A percentile compares a stretch with the other conserved stretches of the same genome.
These are phyloP conservation scores for Curvularia sp. DNA, from an alignment of 2,329 filamentous ascomycete genomes.

Conservation along the genomic window DNA sequence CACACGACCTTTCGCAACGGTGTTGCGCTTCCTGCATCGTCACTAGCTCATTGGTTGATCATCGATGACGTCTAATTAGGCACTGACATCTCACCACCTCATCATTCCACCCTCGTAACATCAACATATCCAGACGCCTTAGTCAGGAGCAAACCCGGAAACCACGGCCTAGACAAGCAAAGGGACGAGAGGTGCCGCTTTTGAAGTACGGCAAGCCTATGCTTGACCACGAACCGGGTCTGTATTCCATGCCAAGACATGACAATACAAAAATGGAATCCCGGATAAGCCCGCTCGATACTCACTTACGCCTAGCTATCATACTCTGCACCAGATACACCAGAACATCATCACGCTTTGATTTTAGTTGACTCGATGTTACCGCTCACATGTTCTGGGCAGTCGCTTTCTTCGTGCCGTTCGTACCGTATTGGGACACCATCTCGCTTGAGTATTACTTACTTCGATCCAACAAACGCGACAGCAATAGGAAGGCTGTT, in stretches of 20 bases:
- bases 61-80: too few species aligned
- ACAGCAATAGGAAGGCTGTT: not conserved
- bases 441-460: not conserved
- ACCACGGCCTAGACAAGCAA: conserved; percentile 7
- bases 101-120: not conserved
- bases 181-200: not conserved
- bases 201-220: not conserved
- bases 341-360: not conserved
- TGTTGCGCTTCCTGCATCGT: not conserved
- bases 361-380: not conserved
- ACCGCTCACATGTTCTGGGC: not conserved
- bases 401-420: not conserved
- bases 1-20: conserved; percentile 7
- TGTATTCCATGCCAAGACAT: not conserved
- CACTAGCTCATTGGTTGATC: not conserved
- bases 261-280: not conserved
- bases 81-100: not conserved
- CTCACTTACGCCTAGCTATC: not conserved
- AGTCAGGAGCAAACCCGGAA: not conserved
- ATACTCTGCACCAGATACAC: not conserved
- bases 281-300: not conserved
- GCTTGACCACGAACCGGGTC: not conserved
- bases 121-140: not conserved
- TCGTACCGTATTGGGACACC: not conserved
- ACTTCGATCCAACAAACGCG: not conserved